These are phyloP conservation scores for Leptographium radiaticola DNA, from an alignment of 2,329 filamentous ascomycete species.

Conservation along the genomic window DNA sequence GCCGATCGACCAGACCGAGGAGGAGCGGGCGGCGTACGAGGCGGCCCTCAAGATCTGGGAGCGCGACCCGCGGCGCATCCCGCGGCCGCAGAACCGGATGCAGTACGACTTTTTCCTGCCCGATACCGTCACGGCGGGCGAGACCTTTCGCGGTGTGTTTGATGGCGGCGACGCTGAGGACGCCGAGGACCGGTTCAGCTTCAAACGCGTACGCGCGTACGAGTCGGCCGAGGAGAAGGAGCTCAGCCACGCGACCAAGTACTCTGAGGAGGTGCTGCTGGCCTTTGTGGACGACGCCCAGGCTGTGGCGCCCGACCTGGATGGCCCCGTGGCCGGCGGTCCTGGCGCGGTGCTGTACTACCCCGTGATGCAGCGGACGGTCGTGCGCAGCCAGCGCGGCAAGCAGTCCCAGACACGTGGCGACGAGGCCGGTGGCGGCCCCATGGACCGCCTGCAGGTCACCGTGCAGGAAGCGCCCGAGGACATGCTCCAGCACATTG, in stretches of 20 bases:
- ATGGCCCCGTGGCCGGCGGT: conserved; percentile 24
- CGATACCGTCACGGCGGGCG: conserved; percentile 31
- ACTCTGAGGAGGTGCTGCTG: conserved; percentile 50
- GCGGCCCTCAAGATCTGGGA: conserved; percentile 39
- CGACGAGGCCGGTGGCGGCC: conserved; percentile 24
- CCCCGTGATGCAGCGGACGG: conserved; percentile 51
- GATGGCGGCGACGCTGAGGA: conserved; percentile 35
- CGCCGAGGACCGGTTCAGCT: conserved; percentile 40
- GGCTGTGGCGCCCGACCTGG: conserved; percentile 14
- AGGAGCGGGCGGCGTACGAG: conserved; percentile 39
- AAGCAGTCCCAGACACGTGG: conserved; percentile 30
- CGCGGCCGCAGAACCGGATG: conserved; percentile 43
- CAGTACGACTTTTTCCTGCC: conserved; percentile 57
- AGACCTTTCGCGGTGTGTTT: conserved; percentile 47
- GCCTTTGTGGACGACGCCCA: conserved; percentile 39
- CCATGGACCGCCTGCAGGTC: conserved; percentile 43
- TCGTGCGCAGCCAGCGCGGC: conserved; percentile 50
- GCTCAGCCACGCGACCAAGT: conserved; percentile 44
- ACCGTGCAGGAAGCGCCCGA: conserved; percentile 42
- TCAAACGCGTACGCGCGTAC: conserved; percentile 49
- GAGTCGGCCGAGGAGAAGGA: conserved; percentile 48
- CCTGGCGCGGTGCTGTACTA: conserved; percentile 55
- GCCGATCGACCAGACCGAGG: conserved; percentile 41
- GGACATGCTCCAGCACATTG: conserved; percentile 37
- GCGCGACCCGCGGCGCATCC: conserved; percentile 40